Evolutionary conservation across 345 rosid genomes (phyloP), one percentile per base, ranked within the genome.

Genomic region (Salix koriyanagi): DNA sequence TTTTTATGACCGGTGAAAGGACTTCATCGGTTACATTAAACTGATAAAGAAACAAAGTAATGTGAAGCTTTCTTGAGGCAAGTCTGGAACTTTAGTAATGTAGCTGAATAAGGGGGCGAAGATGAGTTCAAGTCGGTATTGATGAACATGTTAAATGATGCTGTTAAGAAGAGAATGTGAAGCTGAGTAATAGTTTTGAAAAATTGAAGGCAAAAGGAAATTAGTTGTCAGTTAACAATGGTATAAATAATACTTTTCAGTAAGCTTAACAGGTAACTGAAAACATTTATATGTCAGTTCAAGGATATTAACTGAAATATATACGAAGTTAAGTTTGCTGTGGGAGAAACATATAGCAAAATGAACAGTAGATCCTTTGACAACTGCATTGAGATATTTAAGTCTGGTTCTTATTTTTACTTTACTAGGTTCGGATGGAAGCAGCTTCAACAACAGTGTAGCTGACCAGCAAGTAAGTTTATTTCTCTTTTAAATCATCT

Each of bases 401-500:
- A 34, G 28, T 30, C 65, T 1, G 69, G 69, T 77, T 80, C 23
- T 36, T 79, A 16, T 48, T 72, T n/a, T 75, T 13, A 46, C 70
- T 67, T 82, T 76, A 11, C 36, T 61, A 93, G 98, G 90, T 83
- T 81, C 93, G 15, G 97, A 91, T 82, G 89, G 83, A 80, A 93
- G 87, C 79, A 94, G 85, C 94, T 96, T 96, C 90, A 96, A 96
- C 85, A 88, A 58, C 86, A 94, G 95, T 71, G 98, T 96, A 46
- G 95, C 95, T 74, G 99, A 89, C 80, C 92, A 96, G 83, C 94
- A 94, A 85, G 99, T 94, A 80, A 39, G 94, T 88, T 84, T 81
- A 15, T 67, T 30, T 67, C 18, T 67, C 36, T 41, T 41, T 23
- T 21, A 42, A 16, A n/a, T 69, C 42, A 0, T 25, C 5, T 37